Base-by-base conservation (phyloP, 352 stramenopile genomes). In the Thalassiosira delicatula region DNA sequence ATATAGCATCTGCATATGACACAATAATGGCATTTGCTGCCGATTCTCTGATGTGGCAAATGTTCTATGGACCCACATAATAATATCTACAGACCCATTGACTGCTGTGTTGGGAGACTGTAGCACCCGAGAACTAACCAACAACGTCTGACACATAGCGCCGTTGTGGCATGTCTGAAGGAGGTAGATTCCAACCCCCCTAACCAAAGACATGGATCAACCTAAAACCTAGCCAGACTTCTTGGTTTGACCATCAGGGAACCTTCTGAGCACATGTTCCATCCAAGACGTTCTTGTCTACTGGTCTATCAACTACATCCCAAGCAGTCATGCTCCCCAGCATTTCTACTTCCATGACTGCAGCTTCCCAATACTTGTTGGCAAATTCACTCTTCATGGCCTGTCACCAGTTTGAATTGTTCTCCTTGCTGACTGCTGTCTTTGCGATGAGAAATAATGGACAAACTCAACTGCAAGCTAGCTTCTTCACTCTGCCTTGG, bases 301-400 rank as follows among this genome's bases (percentile, higher is more conserved):
- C 14, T 14, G 37, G 7, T 46, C 14, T 14, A 53, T 53, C 19
- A 19, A 53, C 44, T 23, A 53, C 44, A 19, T 53, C 44, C 44
- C 44, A 53, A 23, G 44, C 44, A 23, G 9, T 19, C 44, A 53
- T 63, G 17, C 44, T 19, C 23, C 23, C 44, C 7, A 53, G 21
- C 8, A 40, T 81, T 1, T 75, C 51, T 5, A 81, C 1, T 23
- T 81, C 72, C 19, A 40, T 33, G n/a, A 60, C n/a, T 29, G 63
- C 57, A 17, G 62, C 72, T 46, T 68, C 40, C 72, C 72, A 81
- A 54, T 37, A 63, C 8, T 76, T 33, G 2, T 67, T 30, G 2
- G 25, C 2, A 42, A 66, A 76, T 3, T 27, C 27, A 30, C 67
- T 53, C 40, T 68, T 67, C 17, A 49, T 76, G 27, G 67, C 25